Evolutionary conservation across 2,329 filamentous ascomycete genomes (phyloP).

Genomic region (Tolypocladium guangdongense): DNA sequence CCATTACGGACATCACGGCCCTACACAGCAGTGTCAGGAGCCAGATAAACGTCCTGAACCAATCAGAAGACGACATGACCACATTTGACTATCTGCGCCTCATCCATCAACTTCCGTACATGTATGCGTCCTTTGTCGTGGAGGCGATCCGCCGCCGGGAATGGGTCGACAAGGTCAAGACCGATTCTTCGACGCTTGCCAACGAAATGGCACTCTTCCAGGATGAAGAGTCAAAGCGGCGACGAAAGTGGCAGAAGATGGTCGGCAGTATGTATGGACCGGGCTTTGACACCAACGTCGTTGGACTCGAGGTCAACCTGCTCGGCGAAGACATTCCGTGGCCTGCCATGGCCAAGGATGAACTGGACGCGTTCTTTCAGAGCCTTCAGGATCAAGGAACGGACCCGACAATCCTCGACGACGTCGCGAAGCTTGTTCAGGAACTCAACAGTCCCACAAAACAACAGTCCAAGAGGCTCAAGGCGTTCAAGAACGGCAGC

Average conservation of each 20-base stretch:
- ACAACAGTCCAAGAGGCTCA: constrained; percentile 76
- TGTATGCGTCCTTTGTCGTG: constrained; percentile 81
- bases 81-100: constrained; percentile 72
- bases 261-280: constrained; percentile 68
- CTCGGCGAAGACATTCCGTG: constrained; percentile 69
- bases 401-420: constrained; percentile 55
- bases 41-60: constrained; percentile 59
- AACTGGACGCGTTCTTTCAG: constrained; percentile 65
- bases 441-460: constrained; percentile 75
- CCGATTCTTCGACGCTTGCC: constrained; percentile 74
- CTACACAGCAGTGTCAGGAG: constrained; percentile 61
- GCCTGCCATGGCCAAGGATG: constrained; percentile 65
- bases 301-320: constrained; percentile 76
- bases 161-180: constrained; percentile 84
- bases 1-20: constrained; percentile 69
- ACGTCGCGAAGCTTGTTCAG: constrained; percentile 64
- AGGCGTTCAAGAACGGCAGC: constrained; percentile 94
- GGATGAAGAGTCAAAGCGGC: constrained; percentile 81
- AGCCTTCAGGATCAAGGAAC: constrained; percentile 53
- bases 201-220: constrained; percentile 90
- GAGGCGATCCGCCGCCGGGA: constrained; percentile 80
- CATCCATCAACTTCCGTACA: constrained; percentile 72
- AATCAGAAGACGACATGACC: constrained; percentile 64
- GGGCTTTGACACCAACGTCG: constrained; percentile 53
- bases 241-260: constrained; percentile 82